Evolutionary conservation across 441 rosid species (phyloP), one percentile per base, ranked within the genome.

Genomic region (Populus hybrid): DNA sequence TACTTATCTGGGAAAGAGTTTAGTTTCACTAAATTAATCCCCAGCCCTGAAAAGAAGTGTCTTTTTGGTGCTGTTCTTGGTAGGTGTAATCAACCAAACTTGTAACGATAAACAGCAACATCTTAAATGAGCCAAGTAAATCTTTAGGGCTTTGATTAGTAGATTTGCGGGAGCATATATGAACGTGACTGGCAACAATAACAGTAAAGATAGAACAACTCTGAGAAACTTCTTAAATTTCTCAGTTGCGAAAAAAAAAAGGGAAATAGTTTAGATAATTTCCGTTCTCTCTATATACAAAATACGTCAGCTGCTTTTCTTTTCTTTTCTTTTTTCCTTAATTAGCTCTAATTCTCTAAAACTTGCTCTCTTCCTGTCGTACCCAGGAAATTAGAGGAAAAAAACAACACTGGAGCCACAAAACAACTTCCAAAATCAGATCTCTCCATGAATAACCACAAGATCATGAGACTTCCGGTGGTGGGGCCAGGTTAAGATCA

Each of bases 401-500:
- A 33, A 20, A 42, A 12, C 31, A 68, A 61, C 36, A 69, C 40
- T 7, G 7, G 11, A 68, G 74, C 77, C 42, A 12, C n/a, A 14
- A 53, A 67, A 76, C 79, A 70, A 63, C 78, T 38, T 35, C n/a
- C 31, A 71, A 66, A 64, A 53, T 21, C 50, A 35, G 61, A 72
- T 28, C 71, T 40, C 74, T 24, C 36, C 59, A 2, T 40, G 12
- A 64, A 2, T 21, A 45, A n/a, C 16, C n/a, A n/a, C 23, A 64
- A 69, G 9, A 70, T 35, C 78, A 80, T 21, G 79, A 77, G 6
- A 75, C 79, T 68, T 82, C 79, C 0, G 84, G 42, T 20, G 84
- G 80, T 20, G 94, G 93, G 23, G 91, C 88, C 53, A 75, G 42
- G 77, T 93, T 93, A 36, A 93, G 94, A 72, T 89, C 91, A 33